Conservation (phyloP, 1,284 basidiomycete genomes). For the Ceraceosorus bombacis region DNA sequence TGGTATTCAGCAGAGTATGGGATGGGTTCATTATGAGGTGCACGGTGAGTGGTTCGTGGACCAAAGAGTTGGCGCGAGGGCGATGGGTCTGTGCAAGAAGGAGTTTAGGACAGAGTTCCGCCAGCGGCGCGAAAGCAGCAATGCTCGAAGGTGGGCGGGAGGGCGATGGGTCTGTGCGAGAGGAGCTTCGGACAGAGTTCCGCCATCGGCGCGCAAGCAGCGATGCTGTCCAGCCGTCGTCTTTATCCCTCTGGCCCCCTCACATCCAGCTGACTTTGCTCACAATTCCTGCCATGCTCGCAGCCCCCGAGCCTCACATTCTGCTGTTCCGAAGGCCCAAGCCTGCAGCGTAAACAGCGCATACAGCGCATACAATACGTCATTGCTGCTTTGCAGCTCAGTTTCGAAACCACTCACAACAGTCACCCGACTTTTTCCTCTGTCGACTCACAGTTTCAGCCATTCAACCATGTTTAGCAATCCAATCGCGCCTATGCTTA, state of each 20-base stretch:
- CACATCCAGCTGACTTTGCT: not conserved
- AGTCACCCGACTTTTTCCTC: too few relatives aligned
- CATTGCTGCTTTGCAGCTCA: too few relatives aligned
- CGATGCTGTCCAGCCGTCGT: not conserved
- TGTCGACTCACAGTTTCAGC: too few relatives aligned
- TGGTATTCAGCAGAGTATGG: conserved; percentile 87
- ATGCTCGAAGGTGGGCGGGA: not conserved
- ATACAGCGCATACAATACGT: too few relatives aligned
- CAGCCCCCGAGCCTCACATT: conserved; percentile 52
- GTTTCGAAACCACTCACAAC: too few relatives aligned
- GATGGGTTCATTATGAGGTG: conserved; percentile 96
- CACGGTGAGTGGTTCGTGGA: conserved; percentile 60
- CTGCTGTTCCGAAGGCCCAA: conserved; percentile 53
- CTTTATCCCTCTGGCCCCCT: not conserved
- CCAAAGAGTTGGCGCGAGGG: not conserved
- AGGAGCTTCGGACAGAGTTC: not conserved
- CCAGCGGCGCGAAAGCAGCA: not conserved
- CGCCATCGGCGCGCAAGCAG: not conserved
- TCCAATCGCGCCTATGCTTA: too few relatives aligned
- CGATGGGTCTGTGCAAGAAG: not conserved
- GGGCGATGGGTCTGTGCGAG: not conserved
- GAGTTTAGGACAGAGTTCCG: not conserved
- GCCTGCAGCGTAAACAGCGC: not conserved
- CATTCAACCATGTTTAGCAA: too few relatives aligned
- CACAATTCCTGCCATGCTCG: not conserved